Conservation (phyloP, 768 basidiomycete species). For the Trametopsis cervina region DNA sequence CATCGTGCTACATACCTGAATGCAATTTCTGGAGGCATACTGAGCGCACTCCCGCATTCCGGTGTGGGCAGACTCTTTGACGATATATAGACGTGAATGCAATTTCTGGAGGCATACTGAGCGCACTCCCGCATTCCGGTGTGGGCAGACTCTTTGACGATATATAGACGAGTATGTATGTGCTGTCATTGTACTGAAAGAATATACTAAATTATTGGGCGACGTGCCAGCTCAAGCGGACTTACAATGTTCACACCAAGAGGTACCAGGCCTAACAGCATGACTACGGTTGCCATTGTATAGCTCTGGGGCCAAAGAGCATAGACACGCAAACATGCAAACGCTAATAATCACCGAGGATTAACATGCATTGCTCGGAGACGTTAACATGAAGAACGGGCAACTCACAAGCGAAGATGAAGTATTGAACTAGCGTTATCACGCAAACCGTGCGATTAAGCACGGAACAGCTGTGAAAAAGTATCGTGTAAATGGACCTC, state of each 20-base stretch:
- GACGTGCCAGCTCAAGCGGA: neutral
- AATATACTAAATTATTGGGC: neutral
- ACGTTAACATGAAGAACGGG: too few relatives aligned
- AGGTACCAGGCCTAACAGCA: neutral
- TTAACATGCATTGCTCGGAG: too few relatives aligned
- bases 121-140: neutral
- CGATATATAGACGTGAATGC: neutral
- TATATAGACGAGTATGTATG: neutral
- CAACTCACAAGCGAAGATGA: neutral
- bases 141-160: neutral
- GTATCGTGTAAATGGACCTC: too few relatives aligned
- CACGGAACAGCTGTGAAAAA: neutral
- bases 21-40: neutral
- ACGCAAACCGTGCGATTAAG: neutral
- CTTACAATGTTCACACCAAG: neutral
- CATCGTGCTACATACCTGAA: neutral
- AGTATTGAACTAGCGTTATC: neutral
- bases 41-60: neutral
- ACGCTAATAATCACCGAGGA: too few relatives aligned
- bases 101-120: neutral
- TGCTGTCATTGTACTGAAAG: neutral
- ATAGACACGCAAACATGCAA: neutral
- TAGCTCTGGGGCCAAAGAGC: neutral
- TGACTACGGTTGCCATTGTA: neutral
- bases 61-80: neutral